Evolutionary conservation across 106 monocot species (phyloP).

Genomic region (Amphibolis antarctica): DNA sequence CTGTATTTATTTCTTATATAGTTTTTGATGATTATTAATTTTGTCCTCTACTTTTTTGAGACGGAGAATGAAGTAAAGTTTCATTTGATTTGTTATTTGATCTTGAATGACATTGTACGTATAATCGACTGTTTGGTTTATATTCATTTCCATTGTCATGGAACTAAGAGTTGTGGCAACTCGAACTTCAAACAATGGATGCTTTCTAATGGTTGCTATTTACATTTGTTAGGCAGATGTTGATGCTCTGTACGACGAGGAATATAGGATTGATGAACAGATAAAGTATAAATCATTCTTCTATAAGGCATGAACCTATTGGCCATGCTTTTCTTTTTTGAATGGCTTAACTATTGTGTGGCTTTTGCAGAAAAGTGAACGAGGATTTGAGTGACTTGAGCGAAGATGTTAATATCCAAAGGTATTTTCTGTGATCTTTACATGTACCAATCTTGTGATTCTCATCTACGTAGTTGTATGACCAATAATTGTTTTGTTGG

Average conservation of each 20-base stretch:
- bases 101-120: too few relatives aligned
- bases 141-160: too few relatives aligned
- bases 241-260: constrained; percentile 32
- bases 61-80: too few relatives aligned
- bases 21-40: too few relatives aligned
- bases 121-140: too few relatives aligned
- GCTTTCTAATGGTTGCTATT: not conserved
- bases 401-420: constrained; percentile 36
- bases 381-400: constrained; percentile 35
- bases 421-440: constrained; percentile 25
- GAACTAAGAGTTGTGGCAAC: too few relatives aligned
- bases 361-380: constrained; percentile 40
- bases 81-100: too few relatives aligned
- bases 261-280: constrained; percentile 32
- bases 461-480: not conserved
- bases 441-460: not conserved
- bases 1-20: too few relatives aligned
- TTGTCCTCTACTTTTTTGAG: too few relatives aligned
- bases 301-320: not conserved
- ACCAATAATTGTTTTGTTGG: not conserved
- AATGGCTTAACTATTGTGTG: not conserved
- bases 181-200: not conserved
- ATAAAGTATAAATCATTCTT: constrained; percentile 36
- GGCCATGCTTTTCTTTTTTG: not conserved
- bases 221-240: constrained; percentile 29